Evolutionary conservation across 371 early-diverging fungal genomes (phyloP).

Genomic region (Syncephalastrum racemosum): DNA sequence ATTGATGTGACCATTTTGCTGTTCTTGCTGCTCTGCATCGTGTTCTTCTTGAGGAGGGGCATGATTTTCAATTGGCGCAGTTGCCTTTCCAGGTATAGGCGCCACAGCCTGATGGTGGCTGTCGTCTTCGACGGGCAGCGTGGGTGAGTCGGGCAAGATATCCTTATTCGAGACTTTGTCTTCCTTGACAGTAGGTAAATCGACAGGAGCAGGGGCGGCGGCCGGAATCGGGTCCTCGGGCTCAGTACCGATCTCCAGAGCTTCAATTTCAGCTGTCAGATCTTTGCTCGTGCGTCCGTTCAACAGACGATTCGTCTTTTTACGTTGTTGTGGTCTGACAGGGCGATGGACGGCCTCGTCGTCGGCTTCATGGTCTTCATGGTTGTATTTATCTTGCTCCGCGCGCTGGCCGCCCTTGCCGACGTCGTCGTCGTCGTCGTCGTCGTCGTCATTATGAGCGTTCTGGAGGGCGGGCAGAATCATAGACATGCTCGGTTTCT

Average conservation of each 20-base stretch:
- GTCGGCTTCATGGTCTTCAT: constrained; percentile 1
- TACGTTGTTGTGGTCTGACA: background rate
- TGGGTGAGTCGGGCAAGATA: background rate
- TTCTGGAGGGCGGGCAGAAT: constrained; percentile 6
- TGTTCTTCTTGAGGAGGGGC: too few relatives aligned
- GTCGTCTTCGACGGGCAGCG: background rate
- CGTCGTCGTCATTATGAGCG: constrained; percentile 4
- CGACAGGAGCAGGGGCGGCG: constrained; percentile 8
- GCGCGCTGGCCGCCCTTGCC: background rate
- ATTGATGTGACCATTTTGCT: too few relatives aligned
- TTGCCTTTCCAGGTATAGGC: too few relatives aligned
- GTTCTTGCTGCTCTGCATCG: too few relatives aligned
- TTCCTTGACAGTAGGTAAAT: background rate
- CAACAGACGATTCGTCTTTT: background rate
- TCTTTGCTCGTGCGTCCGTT: background rate
- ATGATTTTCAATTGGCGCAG: too few relatives aligned
- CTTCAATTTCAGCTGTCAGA: constrained; percentile 12
- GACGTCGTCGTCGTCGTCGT: background rate
- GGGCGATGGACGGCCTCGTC: background rate
- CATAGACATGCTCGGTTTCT: background rate
- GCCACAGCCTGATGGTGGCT: background rate
- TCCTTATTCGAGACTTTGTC: background rate
- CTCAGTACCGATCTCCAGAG: constrained; percentile 7
- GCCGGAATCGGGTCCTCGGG: background rate
- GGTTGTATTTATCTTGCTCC: background rate